Conservation (phyloP, 2,329 filamentous ascomycete species). For the Chaetomium globosum region DNA sequence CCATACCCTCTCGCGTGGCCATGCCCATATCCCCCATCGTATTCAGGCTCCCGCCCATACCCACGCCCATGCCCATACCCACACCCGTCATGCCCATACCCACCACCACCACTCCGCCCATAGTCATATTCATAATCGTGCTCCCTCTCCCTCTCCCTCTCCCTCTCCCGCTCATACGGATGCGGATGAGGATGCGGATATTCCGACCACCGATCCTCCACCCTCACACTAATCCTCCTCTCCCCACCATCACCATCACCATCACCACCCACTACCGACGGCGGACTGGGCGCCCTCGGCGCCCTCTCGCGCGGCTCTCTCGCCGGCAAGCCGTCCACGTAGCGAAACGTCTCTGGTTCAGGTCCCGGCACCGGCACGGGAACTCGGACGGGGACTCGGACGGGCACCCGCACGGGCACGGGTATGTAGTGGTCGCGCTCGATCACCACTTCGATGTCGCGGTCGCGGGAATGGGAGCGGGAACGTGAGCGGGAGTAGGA, state of each 20-base stretch:
- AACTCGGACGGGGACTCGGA: constrained; percentile 40
- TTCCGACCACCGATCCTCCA: constrained; percentile 23
- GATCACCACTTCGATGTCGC: constrained; percentile 53
- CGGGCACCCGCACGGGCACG: constrained; percentile 43
- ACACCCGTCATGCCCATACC: constrained; percentile 1
- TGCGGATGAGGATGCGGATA: neutral
- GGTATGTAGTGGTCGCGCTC: constrained; percentile 52
- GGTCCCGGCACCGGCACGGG: constrained; percentile 40
- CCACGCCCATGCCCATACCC: neutral
- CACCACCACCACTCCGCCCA: neutral
- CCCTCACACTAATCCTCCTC: constrained; percentile 23
- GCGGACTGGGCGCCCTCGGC: constrained; percentile 42
- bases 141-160: neutral
- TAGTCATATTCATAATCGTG: neutral
- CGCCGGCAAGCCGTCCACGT: constrained; percentile 52
- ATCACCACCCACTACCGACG: constrained; percentile 23
- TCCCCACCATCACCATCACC: constrained; percentile 27
- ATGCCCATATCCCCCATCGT: neutral
- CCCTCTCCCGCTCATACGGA: too few relatives aligned
- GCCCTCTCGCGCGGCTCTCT: constrained; percentile 36
- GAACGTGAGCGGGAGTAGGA: constrained; percentile 11
- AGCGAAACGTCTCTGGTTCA: constrained; percentile 55
- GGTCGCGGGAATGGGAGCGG: neutral
- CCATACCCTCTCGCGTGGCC: neutral
- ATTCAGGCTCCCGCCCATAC: neutral